phyloP scores from a whole-genome alignment of 2,329 filamentous ascomycete species.

The Fusarium tjaetaba region DNA sequence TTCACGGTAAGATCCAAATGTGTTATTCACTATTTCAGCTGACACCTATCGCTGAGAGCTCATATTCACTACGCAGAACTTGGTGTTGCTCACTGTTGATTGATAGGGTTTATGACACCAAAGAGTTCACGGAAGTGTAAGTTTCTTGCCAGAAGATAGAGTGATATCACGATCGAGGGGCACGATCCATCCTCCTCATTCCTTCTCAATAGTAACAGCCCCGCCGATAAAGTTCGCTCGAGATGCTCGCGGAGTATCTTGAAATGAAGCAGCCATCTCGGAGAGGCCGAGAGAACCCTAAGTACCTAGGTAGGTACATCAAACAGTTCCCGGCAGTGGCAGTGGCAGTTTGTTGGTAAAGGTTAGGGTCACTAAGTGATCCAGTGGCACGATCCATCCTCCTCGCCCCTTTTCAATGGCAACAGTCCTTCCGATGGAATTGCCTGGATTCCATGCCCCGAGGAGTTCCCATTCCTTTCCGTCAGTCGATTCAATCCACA shows the following conservation, averaged over 20 bases:
- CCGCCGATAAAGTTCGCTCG: background rate
- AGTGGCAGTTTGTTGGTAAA: background rate
- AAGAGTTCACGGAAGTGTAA: background rate
- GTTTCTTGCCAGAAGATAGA: no score
- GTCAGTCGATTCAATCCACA: conserved; percentile 51
- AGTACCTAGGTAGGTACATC: background rate
- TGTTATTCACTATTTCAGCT: background rate
- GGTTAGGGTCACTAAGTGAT: background rate
- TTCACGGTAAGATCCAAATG: no score
- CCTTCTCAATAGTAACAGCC: no score
- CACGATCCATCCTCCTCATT: no score
- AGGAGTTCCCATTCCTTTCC: background rate
- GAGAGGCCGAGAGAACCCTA: background rate
- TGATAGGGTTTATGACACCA: background rate
- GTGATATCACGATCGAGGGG: no score
- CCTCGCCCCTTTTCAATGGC: conserved; percentile 20
- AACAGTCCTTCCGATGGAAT: background rate
- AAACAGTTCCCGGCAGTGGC: background rate
- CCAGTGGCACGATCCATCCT: conserved; percentile 31
- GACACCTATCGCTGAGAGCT: background rate
- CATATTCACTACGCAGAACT: background rate
- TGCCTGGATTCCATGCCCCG: no score
- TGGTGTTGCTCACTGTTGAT: background rate
- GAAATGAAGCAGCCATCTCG: background rate
- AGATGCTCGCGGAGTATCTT: background rate